Evolutionary conservation across 352 stramenopile genomes (phyloP).

Genomic region (Lagenidium giganteum): DNA sequence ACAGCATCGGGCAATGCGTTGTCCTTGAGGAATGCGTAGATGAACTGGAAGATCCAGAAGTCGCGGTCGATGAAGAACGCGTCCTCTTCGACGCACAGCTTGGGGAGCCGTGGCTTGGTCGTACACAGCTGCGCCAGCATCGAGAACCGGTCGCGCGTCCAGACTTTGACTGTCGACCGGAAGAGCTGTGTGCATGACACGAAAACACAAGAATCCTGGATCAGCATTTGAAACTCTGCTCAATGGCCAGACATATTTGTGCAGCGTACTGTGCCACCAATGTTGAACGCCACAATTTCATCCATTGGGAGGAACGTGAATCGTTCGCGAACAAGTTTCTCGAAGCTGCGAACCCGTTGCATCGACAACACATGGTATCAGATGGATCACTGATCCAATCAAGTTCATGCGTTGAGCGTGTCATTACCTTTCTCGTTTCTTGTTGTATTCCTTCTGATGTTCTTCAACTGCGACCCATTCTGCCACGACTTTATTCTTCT

Average conservation of each 20-base stretch:
- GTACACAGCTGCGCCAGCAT: slow-evolving; percentile 80
- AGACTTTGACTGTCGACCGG: slow-evolving; percentile 67
- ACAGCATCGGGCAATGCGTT: slow-evolving; percentile 49
- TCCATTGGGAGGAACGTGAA: slow-evolving; percentile 52
- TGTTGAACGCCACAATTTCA: slow-evolving; percentile 61
- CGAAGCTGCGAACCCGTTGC: slow-evolving; percentile 36
- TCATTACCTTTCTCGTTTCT: slow-evolving; percentile 48
- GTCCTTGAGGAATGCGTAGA: slow-evolving; percentile 60
- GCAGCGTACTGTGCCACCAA: slow-evolving; percentile 46
- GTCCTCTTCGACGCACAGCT: slow-evolving; percentile 42
- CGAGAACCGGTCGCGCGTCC: slow-evolving; percentile 72
- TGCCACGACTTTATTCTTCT: slow-evolving; percentile 70
- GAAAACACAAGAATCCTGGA: background rate
- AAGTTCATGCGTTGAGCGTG: too few relatives aligned
- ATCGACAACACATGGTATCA: too few relatives aligned
- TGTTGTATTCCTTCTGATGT: slow-evolving; percentile 53
- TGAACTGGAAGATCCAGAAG: slow-evolving; percentile 70
- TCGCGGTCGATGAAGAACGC: slow-evolving; percentile 74
- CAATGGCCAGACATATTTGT: slow-evolving; percentile 4
- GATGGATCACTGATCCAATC: background rate
- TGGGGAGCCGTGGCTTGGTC: slow-evolving; percentile 42
- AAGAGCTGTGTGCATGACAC: slow-evolving; percentile 32
- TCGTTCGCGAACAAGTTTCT: slow-evolving; percentile 40
- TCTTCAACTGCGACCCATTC: slow-evolving; percentile 70
- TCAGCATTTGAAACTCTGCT: background rate